Evolutionary conservation across 2,329 filamentous ascomycete genomes (phyloP), one percentile per base, ranked within the genome.

Genomic region (Exserohilum rostratum): DNA sequence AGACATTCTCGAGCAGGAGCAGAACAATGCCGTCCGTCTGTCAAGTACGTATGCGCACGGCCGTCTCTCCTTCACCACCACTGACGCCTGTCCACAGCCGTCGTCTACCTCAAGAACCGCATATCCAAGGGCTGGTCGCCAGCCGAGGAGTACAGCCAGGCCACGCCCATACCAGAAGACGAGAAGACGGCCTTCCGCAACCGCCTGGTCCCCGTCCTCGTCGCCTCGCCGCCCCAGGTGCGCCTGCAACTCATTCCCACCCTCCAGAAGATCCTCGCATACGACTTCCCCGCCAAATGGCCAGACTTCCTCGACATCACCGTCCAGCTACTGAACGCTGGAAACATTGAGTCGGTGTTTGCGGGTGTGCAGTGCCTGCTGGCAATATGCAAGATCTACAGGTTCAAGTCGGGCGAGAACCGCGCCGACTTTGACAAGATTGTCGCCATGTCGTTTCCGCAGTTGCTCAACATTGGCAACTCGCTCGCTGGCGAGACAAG

Each of bases 51-150:
- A 62, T 59, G 58, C 61, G 66, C 48, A 37, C 31, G 39, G 25
- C 9, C 33, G 9, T 31, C 15, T 13, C 5, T 25, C 18, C 15
- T 40, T 17, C 29, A 53, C 34, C 30, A 6, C 50, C 60, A 64
- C 73, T 74, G 46, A 72, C 60, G 29, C 53, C 53, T 47, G 56
- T 43, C 59, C 55, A 62, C 77, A 97, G 93, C 92, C 71, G 93
- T 93, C 72, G 91, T 99, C 68, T 99, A 98, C 79, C 87, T 98
- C 76, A 99, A 99, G 82, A 98, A 99, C 80, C 90, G 93, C 74
- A 90, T 98, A 76, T 93, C 90, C 76, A 90, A 93, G 73, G 92
- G 91, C 69, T 99, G 95, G 95, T 85, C 88, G 51, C 87, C 85
- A 60, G 83, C 84, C 70, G 90, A 96, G 63, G 89, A 93, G 63